phyloP scores from a whole-genome alignment of 2,329 filamentous ascomycete genomes.

The Sclerotinia nivalis region DNA sequence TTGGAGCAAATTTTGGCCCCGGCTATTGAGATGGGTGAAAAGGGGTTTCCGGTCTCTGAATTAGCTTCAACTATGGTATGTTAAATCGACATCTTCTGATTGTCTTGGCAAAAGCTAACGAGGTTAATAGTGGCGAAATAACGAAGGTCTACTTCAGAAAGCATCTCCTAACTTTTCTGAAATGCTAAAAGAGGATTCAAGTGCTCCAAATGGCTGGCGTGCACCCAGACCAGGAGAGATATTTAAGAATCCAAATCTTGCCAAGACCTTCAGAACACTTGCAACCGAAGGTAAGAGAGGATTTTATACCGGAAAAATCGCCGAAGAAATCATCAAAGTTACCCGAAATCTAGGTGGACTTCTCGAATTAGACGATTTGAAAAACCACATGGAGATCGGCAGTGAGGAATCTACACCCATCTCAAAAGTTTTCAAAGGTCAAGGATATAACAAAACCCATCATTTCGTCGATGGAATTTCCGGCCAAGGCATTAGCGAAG shows the following conservation, averaged over 20 bases:
- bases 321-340: slow-evolving; percentile 77
- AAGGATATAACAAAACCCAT: slow-evolving; percentile 54
- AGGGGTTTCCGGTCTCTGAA: slow-evolving; percentile 88
- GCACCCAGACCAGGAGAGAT: slow-evolving; percentile 81
- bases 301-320: slow-evolving; percentile 86
- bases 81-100: background rate
- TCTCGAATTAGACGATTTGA: slow-evolving; percentile 76
- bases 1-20: slow-evolving; percentile 77
- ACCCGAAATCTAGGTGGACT: slow-evolving; percentile 74
- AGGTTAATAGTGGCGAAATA: slow-evolving; percentile 64
- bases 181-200: slow-evolving; percentile 78
- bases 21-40: slow-evolving; percentile 81
- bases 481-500: slow-evolving; percentile 43
- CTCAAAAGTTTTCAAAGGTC: slow-evolving; percentile 73
- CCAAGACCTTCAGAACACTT: slow-evolving; percentile 76
- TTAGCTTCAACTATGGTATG: slow-evolving; percentile 46
- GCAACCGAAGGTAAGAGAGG: slow-evolving; percentile 82
- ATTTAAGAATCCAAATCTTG: slow-evolving; percentile 81
- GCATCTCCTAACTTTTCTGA: slow-evolving; percentile 86
- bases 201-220: slow-evolving; percentile 67
- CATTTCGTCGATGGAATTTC: slow-evolving; percentile 46
- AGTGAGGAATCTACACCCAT: slow-evolving; percentile 84
- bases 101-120: slow-evolving; percentile 18
- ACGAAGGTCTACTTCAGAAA: slow-evolving; percentile 62
- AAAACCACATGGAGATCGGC: slow-evolving; percentile 70